Percentiles rank a stretch among this genome's conserved stretches.
These are phyloP conservation scores for Wickerhamomyces bovis DNA, from an alignment of 805 yeast genomes.

Conservation along the genomic window DNA sequence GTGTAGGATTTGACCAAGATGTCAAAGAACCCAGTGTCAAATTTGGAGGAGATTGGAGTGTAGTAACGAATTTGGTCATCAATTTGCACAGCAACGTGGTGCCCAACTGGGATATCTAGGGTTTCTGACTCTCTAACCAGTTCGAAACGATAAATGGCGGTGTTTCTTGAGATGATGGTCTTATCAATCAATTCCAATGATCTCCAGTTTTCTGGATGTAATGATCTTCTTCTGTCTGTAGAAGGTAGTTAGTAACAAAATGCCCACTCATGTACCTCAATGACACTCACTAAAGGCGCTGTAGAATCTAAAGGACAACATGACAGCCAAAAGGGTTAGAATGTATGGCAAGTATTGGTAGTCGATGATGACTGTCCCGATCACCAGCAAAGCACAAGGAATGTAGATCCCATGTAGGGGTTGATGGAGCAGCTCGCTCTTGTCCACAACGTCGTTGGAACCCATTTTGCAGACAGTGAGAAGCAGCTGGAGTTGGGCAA, in stretches of 20 bases:
- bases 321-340: conserved; percentile 32
- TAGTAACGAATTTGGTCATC: conserved; percentile 52
- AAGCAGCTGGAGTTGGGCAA: not conserved
- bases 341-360: conserved; percentile 43
- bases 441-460: conserved; percentile 25
- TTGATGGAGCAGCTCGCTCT: conserved; percentile 52
- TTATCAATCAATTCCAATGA: conserved; percentile 67
- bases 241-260: not conserved
- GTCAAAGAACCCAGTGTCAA: conserved; percentile 70
- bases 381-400: conserved; percentile 54
- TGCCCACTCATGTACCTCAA: not conserved
- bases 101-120: conserved; percentile 67
- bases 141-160: conserved; percentile 69
- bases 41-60: conserved; percentile 68
- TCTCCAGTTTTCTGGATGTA: conserved; percentile 50
- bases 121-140: conserved; percentile 54
- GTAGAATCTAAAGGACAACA: conserved; percentile 29
- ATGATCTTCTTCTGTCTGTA: conserved; percentile 31
- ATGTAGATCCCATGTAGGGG: conserved; percentile 75
- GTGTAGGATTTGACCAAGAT: conserved; percentile 70
- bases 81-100: conserved; percentile 57
- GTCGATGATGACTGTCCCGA: conserved; percentile 54
- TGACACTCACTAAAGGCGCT: conserved; percentile 25
- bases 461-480: not conserved
- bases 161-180: conserved; percentile 63